Percentiles rank a stretch among this genome's conserved stretches.
These are phyloP conservation scores for Ceratocystis huliohia DNA, from an alignment of 2,329 filamentous ascomycete genomes.

Conservation along the genomic window DNA sequence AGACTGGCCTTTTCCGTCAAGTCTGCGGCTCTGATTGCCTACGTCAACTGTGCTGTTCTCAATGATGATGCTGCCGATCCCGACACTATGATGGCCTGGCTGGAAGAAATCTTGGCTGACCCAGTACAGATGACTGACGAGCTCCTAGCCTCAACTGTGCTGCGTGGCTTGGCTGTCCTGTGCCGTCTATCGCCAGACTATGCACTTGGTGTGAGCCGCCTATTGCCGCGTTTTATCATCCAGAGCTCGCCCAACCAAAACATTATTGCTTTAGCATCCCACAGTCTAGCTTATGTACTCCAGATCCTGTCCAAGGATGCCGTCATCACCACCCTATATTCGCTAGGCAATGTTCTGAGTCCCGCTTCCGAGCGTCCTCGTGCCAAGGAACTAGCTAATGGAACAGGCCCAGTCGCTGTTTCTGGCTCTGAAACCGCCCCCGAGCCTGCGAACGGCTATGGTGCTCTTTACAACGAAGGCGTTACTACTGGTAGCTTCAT, in stretches of 20 bases:
- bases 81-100: conserved; percentile 69
- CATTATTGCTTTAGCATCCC: conserved; percentile 66
- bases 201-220: conserved; percentile 62
- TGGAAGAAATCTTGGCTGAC: conserved; percentile 71
- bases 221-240: conserved; percentile 76
- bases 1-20: conserved; percentile 76
- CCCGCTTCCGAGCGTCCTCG: conserved; percentile 47
- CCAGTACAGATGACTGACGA: conserved; percentile 70
- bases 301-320: conserved; percentile 79
- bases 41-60: conserved; percentile 70
- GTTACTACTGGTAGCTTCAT: conserved; percentile 62
- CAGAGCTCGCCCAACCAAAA: conserved; percentile 60
- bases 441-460: conserved; percentile 29
- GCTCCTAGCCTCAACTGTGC: conserved; percentile 59
- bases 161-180: conserved; percentile 71
- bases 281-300: conserved; percentile 69
- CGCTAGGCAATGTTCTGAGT: conserved; percentile 87
- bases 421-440: conserved; percentile 27
- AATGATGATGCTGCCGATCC: conserved; percentile 70
- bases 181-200: conserved; percentile 61
- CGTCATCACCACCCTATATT: conserved; percentile 89
- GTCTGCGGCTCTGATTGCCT: conserved; percentile 66
- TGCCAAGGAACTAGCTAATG: conserved; percentile 33
- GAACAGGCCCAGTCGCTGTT: conserved; percentile 28
- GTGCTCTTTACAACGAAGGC: conserved; percentile 39